A percentile compares a stretch with the other conserved stretches of the same genome.
These are phyloP conservation scores for Trichomonascaceae sp. DNA, from an alignment of 1,139 yeast species.

Conservation along the genomic window DNA sequence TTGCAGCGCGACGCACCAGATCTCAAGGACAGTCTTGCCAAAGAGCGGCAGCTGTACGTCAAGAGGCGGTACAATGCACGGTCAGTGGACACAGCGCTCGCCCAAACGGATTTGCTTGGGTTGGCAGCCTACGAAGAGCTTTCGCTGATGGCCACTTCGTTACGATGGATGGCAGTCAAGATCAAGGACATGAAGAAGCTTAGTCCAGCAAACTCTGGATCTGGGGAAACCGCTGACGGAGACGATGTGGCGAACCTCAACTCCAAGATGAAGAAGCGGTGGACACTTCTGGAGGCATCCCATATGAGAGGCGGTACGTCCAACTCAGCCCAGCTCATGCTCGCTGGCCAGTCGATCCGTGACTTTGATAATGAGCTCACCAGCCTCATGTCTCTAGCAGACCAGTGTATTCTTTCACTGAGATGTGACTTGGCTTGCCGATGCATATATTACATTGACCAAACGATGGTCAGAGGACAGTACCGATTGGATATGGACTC, in stretches of 20 bases:
- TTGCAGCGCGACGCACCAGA: conserved; percentile 1
- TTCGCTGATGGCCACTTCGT: conserved; percentile 15
- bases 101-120: conserved; percentile 15
- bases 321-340: conserved; percentile 8
- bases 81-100: conserved; percentile 4
- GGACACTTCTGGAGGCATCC: conserved; percentile 20
- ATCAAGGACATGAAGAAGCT: conserved; percentile 11
- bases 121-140: conserved; percentile 12
- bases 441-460: conserved; percentile 46
- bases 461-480: conserved; percentile 27
- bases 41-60: conserved; percentile 10
- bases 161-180: conserved; percentile 15
- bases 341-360: conserved; percentile 29
- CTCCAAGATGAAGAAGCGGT: conserved; percentile 18
- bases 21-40: conserved; percentile 7
- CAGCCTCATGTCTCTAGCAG: conserved; percentile 35
- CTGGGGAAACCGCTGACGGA: conserved; percentile 5
- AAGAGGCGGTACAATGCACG: conserved; percentile 9
- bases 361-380: conserved; percentile 38
- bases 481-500: conserved; percentile 35
- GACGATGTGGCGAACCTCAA: conserved; percentile 7
- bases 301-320: conserved; percentile 7
- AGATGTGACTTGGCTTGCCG: conserved; percentile 56
- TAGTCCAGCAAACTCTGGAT: conserved; percentile 3
- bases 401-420: conserved; percentile 40